Conservation (phyloP, 1,284 basidiomycete species). For the Fomitopsis betulina region DNA sequence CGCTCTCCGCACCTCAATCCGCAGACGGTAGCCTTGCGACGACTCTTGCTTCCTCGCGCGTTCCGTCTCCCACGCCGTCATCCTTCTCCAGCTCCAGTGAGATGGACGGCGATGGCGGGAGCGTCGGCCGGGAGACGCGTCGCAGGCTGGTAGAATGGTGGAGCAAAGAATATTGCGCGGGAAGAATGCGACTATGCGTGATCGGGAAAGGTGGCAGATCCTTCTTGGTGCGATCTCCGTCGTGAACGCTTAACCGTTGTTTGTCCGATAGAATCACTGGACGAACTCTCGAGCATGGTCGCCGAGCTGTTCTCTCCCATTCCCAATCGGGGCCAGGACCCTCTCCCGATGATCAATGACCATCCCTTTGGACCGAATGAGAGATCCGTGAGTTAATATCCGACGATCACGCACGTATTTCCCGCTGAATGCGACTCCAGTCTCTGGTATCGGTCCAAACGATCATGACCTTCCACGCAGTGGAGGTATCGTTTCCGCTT, state of each 20-base stretch:
- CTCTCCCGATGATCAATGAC: constrained; percentile 65
- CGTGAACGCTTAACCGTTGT: neutral
- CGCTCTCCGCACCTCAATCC: constrained; percentile 16
- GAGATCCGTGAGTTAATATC: constrained; percentile 57
- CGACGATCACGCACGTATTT: constrained; percentile 9
- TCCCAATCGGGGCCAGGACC: constrained; percentile 62
- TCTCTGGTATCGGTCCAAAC: constrained; percentile 86
- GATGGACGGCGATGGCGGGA: constrained; percentile 66
- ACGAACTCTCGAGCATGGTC: constrained; percentile 71
- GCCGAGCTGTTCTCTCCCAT: constrained; percentile 77
- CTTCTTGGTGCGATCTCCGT: neutral
- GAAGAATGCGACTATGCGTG: constrained; percentile 90
- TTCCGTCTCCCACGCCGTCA: constrained; percentile 62
- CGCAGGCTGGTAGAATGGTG: constrained; percentile 95
- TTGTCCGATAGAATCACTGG: constrained; percentile 62
- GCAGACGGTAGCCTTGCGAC: constrained; percentile 31
- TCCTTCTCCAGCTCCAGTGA: constrained; percentile 49
- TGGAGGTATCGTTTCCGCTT: constrained; percentile 89
- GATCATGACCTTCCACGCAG: constrained; percentile 83
- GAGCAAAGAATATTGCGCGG: constrained; percentile 88
- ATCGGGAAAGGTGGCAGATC: constrained; percentile 71
- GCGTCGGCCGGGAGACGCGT: constrained; percentile 83
- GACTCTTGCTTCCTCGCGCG: constrained; percentile 50
- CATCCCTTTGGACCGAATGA: constrained; percentile 76
- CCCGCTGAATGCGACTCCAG: constrained; percentile 33